Percentiles rank a stretch among this genome's conserved stretches.
These are phyloP conservation scores for Fraxinus sp. DNA, from an alignment of 305 asterid species.

Conservation along the genomic window DNA sequence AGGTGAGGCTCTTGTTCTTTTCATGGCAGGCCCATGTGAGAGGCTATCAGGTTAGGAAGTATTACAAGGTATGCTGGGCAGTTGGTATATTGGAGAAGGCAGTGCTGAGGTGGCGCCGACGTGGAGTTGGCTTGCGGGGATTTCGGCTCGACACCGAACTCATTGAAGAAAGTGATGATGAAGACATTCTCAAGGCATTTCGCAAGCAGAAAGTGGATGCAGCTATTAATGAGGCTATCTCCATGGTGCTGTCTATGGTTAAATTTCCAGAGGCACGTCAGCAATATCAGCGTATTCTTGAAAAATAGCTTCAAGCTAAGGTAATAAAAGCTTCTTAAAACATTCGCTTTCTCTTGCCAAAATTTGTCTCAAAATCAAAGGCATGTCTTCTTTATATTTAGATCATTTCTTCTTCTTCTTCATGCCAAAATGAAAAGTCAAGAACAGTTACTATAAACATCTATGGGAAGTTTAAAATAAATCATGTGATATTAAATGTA, in stretches of 20 bases:
- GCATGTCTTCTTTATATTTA: neutral
- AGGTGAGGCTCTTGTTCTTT: slow-evolving; percentile 14
- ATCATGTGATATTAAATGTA: neutral
- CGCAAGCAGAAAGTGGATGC: slow-evolving; percentile 84
- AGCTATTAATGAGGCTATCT: slow-evolving; percentile 77
- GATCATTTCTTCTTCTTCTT: neutral
- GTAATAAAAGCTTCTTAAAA: slow-evolving; percentile 31
- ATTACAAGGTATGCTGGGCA: slow-evolving; percentile 85
- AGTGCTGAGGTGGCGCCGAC: slow-evolving; percentile 81
- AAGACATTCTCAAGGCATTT: slow-evolving; percentile 75
- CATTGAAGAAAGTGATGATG: slow-evolving; percentile 65
- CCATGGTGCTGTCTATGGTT: slow-evolving; percentile 90
- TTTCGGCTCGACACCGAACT: slow-evolving; percentile 51
- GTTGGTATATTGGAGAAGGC: slow-evolving; percentile 87
- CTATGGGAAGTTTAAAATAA: neutral
- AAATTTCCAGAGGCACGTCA: slow-evolving; percentile 75
- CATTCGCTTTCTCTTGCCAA: neutral
- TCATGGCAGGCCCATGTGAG: slow-evolving; percentile 88
- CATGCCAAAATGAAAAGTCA: neutral
- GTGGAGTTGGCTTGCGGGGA: slow-evolving; percentile 86
- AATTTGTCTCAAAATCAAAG: neutral
- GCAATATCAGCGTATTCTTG: slow-evolving; percentile 82
- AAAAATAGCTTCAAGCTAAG: slow-evolving; percentile 79
- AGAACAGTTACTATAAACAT: neutral
- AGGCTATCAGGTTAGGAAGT: slow-evolving; percentile 87